phyloP scores from a whole-genome alignment of 2,329 filamentous ascomycete genomes.

The Ceratocystis eucalypticola region DNA sequence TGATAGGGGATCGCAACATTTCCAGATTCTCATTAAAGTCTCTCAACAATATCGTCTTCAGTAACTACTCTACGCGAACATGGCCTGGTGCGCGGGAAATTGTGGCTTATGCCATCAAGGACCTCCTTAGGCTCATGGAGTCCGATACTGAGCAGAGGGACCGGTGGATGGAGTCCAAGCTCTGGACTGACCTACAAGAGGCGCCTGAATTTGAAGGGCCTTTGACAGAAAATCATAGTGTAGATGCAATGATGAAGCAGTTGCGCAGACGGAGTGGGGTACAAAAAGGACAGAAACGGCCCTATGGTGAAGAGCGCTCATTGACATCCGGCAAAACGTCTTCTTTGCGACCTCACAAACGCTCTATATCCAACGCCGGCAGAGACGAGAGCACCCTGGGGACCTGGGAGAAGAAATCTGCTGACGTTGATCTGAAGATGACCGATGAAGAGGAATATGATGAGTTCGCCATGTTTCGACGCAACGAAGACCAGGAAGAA shows the following conservation, averaged over 20 bases:
- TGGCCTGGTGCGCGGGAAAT: slow-evolving; percentile 5
- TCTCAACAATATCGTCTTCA: neutral
- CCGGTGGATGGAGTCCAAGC: slow-evolving; percentile 3
- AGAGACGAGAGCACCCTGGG: too few relatives aligned
- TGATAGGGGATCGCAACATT: neutral
- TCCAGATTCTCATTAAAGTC: neutral
- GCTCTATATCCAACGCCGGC: neutral
- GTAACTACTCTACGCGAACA: slow-evolving; percentile 3
- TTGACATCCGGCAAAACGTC: slow-evolving; percentile 11
- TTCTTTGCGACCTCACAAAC: slow-evolving; percentile 13
- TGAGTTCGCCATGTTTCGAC: slow-evolving; percentile 10
- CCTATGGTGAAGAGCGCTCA: slow-evolving; percentile 5
- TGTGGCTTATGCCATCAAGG: slow-evolving; percentile 5
- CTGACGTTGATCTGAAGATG: neutral
- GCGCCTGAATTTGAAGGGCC: neutral
- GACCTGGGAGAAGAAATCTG: neutral
- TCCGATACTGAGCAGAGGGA: slow-evolving; percentile 1
- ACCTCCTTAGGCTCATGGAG: slow-evolving; percentile 16
- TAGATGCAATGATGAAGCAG: slow-evolving; percentile 10
- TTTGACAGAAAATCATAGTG: neutral
- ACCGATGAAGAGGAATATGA: neutral
- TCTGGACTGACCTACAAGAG: slow-evolving; percentile 10
- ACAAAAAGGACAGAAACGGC: slow-evolving; percentile 12
- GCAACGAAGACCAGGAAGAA: slow-evolving; percentile 1
- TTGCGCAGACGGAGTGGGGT: slow-evolving; percentile 7